phyloP scores from a whole-genome alignment of 2,329 filamentous ascomycete species.

The Alternaria novae-zelandiae region DNA sequence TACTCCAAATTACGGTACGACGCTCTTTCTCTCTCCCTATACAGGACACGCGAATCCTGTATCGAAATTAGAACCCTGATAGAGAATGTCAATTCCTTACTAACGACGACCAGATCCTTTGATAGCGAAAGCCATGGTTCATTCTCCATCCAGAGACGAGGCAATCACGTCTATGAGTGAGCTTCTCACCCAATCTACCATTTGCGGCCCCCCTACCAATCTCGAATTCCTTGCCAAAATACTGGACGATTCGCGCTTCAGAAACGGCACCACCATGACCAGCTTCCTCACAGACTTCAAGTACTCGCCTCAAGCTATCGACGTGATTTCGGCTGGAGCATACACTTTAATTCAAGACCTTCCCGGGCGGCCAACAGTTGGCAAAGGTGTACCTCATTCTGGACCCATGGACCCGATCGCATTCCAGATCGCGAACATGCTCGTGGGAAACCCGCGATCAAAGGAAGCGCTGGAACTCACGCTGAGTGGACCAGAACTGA shows the following conservation, averaged over 20 bases:
- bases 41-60: background rate
- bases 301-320: conserved; percentile 59
- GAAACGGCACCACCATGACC: conserved; percentile 61
- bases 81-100: background rate
- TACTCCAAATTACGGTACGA: conserved; percentile 60
- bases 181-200: conserved; percentile 54
- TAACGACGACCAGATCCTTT: conserved; percentile 51
- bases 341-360: conserved; percentile 67
- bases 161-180: conserved; percentile 55
- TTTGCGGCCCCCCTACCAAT: conserved; percentile 64
- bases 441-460: conserved; percentile 62
- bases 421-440: conserved; percentile 63
- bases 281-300: conserved; percentile 61
- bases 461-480: conserved; percentile 67
- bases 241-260: conserved; percentile 55
- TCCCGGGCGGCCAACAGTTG: conserved; percentile 62
- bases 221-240: conserved; percentile 62
- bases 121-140: conserved; percentile 65
- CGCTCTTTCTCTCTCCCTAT: background rate
- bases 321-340: conserved; percentile 62
- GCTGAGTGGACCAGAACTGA: conserved; percentile 64
- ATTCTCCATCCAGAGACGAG: conserved; percentile 51
- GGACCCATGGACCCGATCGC: conserved; percentile 69
- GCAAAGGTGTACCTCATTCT: conserved; percentile 64
- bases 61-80: background rate